Evolutionary conservation across 2,329 filamentous ascomycete genomes (phyloP).

Genomic region (Xylariales sp.): DNA sequence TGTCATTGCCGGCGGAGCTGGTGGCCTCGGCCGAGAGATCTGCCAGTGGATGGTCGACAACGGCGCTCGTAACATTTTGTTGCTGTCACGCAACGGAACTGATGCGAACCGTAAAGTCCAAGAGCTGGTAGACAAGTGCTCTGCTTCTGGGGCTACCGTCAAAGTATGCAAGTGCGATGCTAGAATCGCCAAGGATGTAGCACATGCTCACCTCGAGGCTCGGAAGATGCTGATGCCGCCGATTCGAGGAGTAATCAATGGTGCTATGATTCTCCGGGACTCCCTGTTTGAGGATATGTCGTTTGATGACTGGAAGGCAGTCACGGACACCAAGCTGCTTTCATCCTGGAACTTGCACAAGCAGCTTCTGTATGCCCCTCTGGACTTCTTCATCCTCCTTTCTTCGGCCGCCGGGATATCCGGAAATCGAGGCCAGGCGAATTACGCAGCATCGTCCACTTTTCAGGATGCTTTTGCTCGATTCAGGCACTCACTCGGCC

Average conservation of each 20-base stretch:
- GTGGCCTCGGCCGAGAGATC: neutral
- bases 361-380: neutral
- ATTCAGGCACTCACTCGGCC: neutral
- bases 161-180: neutral
- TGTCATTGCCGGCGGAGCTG: slow-evolving; percentile 2
- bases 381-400: slow-evolving; percentile 6
- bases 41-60: neutral
- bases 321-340: neutral
- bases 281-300: slow-evolving; percentile 9
- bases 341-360: neutral
- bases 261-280: slow-evolving; percentile 13
- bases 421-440: slow-evolving; percentile 3
- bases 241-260: slow-evolving; percentile 11
- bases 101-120: neutral
- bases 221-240: neutral
- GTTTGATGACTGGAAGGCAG: slow-evolving; percentile 6
- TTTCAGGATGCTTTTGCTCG: neutral
- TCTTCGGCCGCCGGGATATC: neutral
- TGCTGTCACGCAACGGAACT: neutral
- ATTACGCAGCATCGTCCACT: neutral
- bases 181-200: neutral
- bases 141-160: neutral
- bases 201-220: too few relatives aligned
- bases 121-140: neutral
- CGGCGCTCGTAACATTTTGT: neutral